Evolutionary conservation across 495 filamentous ascomycete genomes (phyloP).

Genomic region (Trypethelium eluteriae): DNA sequence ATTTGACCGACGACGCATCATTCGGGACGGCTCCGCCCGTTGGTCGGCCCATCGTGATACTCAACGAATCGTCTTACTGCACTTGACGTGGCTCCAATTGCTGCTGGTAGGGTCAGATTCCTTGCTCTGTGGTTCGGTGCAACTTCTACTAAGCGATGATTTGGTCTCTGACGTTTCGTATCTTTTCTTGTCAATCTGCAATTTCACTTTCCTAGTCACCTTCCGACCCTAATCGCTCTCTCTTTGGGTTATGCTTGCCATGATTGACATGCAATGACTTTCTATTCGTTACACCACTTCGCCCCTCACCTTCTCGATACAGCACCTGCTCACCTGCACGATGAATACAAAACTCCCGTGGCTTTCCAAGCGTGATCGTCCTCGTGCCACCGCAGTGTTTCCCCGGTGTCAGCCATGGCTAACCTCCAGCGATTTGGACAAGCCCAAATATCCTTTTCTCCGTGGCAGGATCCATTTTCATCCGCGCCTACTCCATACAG

Average conservation of each 20-base stretch:
- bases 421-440: background rate
- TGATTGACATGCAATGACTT: background rate
- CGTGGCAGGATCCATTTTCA: constrained; percentile 2
- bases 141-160: constrained; percentile 9
- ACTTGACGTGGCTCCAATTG: constrained; percentile 12
- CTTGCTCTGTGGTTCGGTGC: constrained; percentile 9
- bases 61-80: background rate
- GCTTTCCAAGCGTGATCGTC: background rate
- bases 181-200: background rate
- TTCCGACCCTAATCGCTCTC: background rate
- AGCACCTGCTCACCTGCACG: background rate
- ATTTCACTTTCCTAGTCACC: constrained; percentile 6
- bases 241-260: background rate
- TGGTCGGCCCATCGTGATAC: background rate
- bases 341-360: constrained; percentile 5
- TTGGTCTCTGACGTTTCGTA: background rate
- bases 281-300: background rate
- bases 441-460: constrained; percentile 5
- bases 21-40: constrained; percentile 7
- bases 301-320: background rate
- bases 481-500: background rate
- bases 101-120: background rate
- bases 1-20: constrained; percentile 8
- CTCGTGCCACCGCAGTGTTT: background rate
- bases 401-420: background rate